Conservation (phyloP, 345 rosid species). For the Gossypium herbaceum region DNA sequence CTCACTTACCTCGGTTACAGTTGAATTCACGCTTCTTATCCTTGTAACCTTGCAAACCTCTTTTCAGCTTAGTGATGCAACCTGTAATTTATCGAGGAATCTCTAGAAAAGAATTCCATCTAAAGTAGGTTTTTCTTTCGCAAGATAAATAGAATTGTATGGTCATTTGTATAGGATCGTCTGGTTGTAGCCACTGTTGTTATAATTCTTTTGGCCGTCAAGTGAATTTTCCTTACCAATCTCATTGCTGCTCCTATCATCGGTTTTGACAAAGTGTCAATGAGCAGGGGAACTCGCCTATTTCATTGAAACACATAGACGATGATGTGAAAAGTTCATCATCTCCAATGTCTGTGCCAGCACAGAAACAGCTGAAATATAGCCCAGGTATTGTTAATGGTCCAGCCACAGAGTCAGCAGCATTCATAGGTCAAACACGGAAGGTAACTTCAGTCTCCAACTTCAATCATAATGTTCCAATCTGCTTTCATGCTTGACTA, state of each 20-base stretch:
- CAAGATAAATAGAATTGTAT: background rate
- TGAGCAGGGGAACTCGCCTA: conserved; percentile 54
- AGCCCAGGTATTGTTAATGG: conserved; percentile 85
- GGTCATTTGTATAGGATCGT: background rate
- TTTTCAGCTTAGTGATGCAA: background rate
- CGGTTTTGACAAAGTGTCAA: conserved; percentile 12
- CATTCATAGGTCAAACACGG: conserved; percentile 63
- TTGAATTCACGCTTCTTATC: background rate
- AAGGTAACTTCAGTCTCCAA: conserved; percentile 42
- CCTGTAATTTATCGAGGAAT: background rate
- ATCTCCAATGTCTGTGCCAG: conserved; percentile 76
- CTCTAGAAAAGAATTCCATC: background rate
- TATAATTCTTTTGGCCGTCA: background rate
- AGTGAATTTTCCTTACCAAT: background rate
- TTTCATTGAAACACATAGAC: conserved; percentile 58
- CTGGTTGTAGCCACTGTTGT: background rate
- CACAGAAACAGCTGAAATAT: conserved; percentile 90
- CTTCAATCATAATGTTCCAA: conserved; percentile 1
- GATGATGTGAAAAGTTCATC: conserved; percentile 57
- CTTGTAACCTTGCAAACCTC: background rate
- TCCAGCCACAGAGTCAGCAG: conserved; percentile 50
- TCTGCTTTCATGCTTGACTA: conserved; percentile 16
- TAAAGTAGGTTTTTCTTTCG: conserved; percentile 4
- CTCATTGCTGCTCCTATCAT: background rate
- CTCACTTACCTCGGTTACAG: too few species aligned